Base-by-base conservation (phyloP, 805 yeast genomes). In the Naumovozyma castellii region DNA sequence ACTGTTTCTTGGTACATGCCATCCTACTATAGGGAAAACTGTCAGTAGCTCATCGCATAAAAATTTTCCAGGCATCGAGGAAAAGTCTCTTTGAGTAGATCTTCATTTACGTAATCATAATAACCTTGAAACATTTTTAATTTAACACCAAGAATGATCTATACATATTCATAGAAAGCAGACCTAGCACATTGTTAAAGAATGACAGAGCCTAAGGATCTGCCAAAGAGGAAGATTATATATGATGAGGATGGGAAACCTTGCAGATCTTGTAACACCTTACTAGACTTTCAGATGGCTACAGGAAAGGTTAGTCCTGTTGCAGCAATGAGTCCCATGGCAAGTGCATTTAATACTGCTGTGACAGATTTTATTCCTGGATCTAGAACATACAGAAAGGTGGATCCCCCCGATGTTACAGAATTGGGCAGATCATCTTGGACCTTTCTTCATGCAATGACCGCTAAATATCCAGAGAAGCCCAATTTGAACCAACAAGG, bases 161-260 rank as follows among this genome's bases (percentile, higher is more conserved):
- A n/a, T n/a, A n/a, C 33, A 30, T 8, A 30, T 14, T 8, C 33
- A 30, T 30, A 30, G 16, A 8, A 30, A n/a, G n/a, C n/a, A n/a
- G n/a, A n/a, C n/a, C n/a, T n/a, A n/a, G n/a, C 8, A 30, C 12
- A 30, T 14, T 14, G 13, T 30, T 30, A 14, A 14, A n/a, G n/a
- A 10, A 22, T 22, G 27, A 22, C 27, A 22, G 27, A 22, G 6
- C 9, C 27, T 10, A 22, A 22, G 27, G 6, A 22, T 10, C 10
- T 6, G 6, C 6, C 6, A 10, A 22, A 22, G 27, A 17, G 94
- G 94, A 0, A 68, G 80, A 80, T 86, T 43, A 62, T 85, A 17
- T 58, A 84, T 42, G 96, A 84, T 54, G 79, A 84, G 56, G 81
- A 90, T 61, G 97, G 97, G 1, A 88, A 85, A 61, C 97, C 97